Evolutionary conservation across 2,329 filamentous ascomycete genomes (phyloP).

Genomic region (Botrytis cinerea): DNA sequence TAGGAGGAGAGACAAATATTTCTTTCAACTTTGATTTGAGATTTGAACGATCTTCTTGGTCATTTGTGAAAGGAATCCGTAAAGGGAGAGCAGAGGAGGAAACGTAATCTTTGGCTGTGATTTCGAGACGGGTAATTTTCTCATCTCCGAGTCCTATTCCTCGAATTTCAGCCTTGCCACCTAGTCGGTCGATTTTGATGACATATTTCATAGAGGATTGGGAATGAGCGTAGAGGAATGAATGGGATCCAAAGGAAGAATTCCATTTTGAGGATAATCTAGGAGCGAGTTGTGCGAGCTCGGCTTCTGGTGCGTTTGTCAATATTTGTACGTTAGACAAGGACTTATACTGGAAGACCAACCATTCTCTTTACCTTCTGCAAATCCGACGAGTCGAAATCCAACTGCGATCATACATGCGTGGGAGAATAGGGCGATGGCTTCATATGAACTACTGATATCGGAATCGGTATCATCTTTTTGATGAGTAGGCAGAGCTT

Average conservation of each 20-base stretch:
- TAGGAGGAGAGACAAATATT: constrained; percentile 72
- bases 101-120: constrained; percentile 74
- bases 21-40: constrained; percentile 53
- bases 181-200: constrained; percentile 78
- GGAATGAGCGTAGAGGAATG: constrained; percentile 83
- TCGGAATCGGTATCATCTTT: constrained; percentile 58
- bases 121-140: constrained; percentile 75
- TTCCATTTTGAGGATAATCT: constrained; percentile 82
- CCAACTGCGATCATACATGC: constrained; percentile 78
- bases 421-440: constrained; percentile 80
- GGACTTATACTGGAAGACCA: constrained; percentile 32
- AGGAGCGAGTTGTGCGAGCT: constrained; percentile 58
- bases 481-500: constrained; percentile 58
- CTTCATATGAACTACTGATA: constrained; percentile 74
- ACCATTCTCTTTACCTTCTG: constrained; percentile 78
- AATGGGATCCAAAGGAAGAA: constrained; percentile 65
- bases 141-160: constrained; percentile 80
- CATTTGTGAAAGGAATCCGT: constrained; percentile 51
- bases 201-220: constrained; percentile 85
- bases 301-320: constrained; percentile 48
- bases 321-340: constrained; percentile 16
- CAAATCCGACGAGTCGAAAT: constrained; percentile 80
- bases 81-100: constrained; percentile 59
- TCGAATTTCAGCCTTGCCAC: constrained; percentile 79
- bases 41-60: constrained; percentile 54